A percentile compares a stretch with the other conserved stretches of the same genome.
Conservation (phyloP, 306 rosid species). For the Gillenia trifoliata region DNA sequence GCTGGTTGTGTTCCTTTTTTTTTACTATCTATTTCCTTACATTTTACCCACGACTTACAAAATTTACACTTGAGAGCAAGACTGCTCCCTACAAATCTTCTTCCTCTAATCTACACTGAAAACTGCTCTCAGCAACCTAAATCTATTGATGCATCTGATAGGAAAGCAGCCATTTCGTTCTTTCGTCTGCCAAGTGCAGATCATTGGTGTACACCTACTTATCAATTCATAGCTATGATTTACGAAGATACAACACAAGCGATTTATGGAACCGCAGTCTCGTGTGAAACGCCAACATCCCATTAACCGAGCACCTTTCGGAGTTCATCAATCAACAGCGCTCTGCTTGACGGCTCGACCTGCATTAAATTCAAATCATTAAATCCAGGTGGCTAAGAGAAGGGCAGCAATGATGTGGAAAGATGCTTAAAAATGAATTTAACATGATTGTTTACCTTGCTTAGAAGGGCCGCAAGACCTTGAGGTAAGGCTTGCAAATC, state of each 20-base stretch:
- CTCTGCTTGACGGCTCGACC: slow-evolving; percentile 70
- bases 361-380: slow-evolving; percentile 36
- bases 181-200: slow-evolving; percentile 7
- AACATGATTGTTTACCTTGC: slow-evolving; percentile 59
- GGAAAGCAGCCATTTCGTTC: slow-evolving; percentile 15
- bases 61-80: slow-evolving; percentile 9
- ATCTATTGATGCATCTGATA: background rate
- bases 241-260: slow-evolving; percentile 7
- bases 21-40: slow-evolving; percentile 5
- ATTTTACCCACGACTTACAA: slow-evolving; percentile 2
- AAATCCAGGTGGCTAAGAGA: slow-evolving; percentile 16
- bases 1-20: slow-evolving; percentile 36
- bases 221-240: background rate
- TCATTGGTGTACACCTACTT: background rate
- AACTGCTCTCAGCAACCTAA: background rate
- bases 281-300: background rate
- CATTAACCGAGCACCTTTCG: slow-evolving; percentile 60
- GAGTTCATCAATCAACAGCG: slow-evolving; percentile 57
- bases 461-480: slow-evolving; percentile 86
- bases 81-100: background rate
- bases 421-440: slow-evolving; percentile 8
- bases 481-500: slow-evolving; percentile 91
- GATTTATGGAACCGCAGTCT: background rate
- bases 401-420: slow-evolving; percentile 11
- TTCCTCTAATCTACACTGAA: slow-evolving; percentile 8